Evolutionary conservation across 352 stramenopile genomes (phyloP), one percentile per base, ranked within the genome.

Genomic region (Globisporangium sylvaticum): DNA sequence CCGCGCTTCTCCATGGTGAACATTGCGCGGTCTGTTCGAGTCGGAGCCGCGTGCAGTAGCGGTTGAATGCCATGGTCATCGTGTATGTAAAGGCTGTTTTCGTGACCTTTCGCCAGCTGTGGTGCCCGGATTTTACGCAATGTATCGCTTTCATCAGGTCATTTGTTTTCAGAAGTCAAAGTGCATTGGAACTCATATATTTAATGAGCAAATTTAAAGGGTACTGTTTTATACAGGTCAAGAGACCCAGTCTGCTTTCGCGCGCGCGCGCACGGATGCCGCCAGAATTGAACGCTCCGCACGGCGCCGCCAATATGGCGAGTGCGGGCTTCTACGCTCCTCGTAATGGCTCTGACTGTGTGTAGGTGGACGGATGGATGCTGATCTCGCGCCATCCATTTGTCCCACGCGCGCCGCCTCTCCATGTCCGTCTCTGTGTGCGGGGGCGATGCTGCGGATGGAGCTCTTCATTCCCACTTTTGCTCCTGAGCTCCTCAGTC

Each of bases 261-360:
- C 24, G 29, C 29, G 20, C 1, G 22, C 24, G 18, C n/a, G n/a
- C n/a, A 20, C 3, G 8, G 4, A 1, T 20, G 31, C 31, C 31
- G 7, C 54, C 54, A 59, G 27, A 44, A 59, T 44, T 59, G 54
- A 59, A 59, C 20, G 29, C 54, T 59, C 54, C 20, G 54, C 54
- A 59, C 44, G 29, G 18, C 20, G 27, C 20, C 6, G 54, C 54
- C 29, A 27, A 59, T 18, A 44, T 59, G 54, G 27, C 22, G 57
- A 22, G 58, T 29, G 60, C 10, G 18, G n/a, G 46, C 27, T 37
- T 65, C n/a, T 60, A 60, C 54, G 54, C 29, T 37, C 37, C 20
- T 24, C 29, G 14, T 8, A 24, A 14, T 57, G 53, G 0, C 27
- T 58, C 53, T 58, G 10, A 22, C 7, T 37, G 12, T 15, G 25